These are phyloP conservation scores for Quercus cerris DNA, from an alignment of 306 rosid species.

Conservation along the genomic window DNA sequence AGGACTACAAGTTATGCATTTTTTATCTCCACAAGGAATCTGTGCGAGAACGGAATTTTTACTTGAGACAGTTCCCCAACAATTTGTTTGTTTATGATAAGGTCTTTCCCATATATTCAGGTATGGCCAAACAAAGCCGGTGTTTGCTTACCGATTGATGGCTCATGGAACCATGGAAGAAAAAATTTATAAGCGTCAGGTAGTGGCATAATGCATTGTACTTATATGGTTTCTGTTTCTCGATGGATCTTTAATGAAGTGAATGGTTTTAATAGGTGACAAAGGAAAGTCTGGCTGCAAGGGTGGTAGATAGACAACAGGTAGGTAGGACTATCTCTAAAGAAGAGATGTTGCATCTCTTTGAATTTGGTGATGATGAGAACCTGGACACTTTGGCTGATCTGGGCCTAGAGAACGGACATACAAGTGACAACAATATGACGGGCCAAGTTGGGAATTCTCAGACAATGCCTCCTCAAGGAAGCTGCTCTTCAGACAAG, in stretches of 20 bases:
- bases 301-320: constrained; percentile 96
- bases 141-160: constrained; percentile 90
- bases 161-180: constrained; percentile 99
- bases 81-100: constrained; percentile 9
- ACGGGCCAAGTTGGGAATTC: constrained; percentile 36
- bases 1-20: not conserved
- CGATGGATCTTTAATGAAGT: constrained; percentile 17
- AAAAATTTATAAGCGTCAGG: constrained; percentile 98
- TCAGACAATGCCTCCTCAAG: constrained; percentile 57
- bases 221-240: constrained; percentile 17
- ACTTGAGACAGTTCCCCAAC: constrained; percentile 1
- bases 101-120: constrained; percentile 39
- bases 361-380: constrained; percentile 96
- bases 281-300: constrained; percentile 98
- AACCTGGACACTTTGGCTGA: constrained; percentile 58
- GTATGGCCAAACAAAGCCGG: constrained; percentile 97
- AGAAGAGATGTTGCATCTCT: constrained; percentile 98
- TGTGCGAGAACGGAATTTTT: not conserved
- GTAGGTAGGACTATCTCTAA: constrained; percentile 87
- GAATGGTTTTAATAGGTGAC: constrained; percentile 64
- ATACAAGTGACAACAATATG: constrained; percentile 25
- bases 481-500: constrained; percentile 81
- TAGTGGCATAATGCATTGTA: constrained; percentile 26
- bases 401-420: constrained; percentile 47
- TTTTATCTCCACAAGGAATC: not conserved